A percentile compares a stretch with the other conserved stretches of the same genome.
Conservation (phyloP, 176 grass and related monocot species). For the Oryza longistaminata region DNA sequence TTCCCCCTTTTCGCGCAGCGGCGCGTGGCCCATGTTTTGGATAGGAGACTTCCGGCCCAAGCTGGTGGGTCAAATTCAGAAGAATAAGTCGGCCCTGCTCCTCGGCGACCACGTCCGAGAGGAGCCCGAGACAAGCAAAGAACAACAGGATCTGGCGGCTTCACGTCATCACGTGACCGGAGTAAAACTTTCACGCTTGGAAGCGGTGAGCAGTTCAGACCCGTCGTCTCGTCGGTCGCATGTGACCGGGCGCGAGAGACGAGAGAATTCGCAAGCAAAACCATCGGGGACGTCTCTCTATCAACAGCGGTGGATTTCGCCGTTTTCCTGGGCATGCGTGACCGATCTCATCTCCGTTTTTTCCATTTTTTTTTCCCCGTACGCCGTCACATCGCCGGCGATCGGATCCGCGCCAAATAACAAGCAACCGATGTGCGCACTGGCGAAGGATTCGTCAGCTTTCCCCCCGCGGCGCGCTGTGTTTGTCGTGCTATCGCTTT, state of each 20-base stretch:
- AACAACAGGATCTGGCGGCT: neutral
- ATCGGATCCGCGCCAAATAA: neutral
- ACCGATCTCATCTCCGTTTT: too few relatives aligned
- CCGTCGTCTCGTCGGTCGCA: neutral
- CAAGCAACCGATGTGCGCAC: neutral
- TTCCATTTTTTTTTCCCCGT: too few relatives aligned
- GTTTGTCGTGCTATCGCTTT: neutral
- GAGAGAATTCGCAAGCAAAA: neutral
- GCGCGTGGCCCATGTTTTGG: too few relatives aligned
- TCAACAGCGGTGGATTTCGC: neutral
- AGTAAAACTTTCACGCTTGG: neutral
- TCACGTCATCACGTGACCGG: constrained; percentile 19
- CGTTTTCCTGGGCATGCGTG: neutral
- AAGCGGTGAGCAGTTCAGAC: constrained; percentile 22
- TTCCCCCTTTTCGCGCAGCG: too few relatives aligned
- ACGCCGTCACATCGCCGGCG: neutral
- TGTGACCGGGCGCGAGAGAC: neutral
- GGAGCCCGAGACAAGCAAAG: neutral
- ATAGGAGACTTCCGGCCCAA: too few relatives aligned
- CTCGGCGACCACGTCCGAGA: neutral
- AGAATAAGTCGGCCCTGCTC: neutral
- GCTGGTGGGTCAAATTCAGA: too few relatives aligned
- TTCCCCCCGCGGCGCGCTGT: neutral
- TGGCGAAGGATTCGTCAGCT: neutral
- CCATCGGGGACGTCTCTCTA: neutral